Evolutionary conservation across 2,329 filamentous ascomycete genomes (phyloP).

Genomic region (Pezicula neosporulosa): DNA sequence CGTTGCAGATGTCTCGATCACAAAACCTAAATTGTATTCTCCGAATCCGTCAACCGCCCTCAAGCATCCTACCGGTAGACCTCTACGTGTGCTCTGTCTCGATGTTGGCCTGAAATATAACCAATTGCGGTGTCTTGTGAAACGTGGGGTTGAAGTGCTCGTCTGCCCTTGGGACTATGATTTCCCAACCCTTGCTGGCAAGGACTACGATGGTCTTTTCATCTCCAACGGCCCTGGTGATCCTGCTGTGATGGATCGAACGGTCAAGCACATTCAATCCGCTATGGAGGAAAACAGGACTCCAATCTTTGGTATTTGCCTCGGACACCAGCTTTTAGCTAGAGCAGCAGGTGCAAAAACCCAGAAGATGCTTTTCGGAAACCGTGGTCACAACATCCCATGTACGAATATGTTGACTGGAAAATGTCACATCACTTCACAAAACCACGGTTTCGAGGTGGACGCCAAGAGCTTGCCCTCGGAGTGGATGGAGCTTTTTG

Average conservation of each 20-base stretch:
- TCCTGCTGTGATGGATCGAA: conserved; percentile 77
- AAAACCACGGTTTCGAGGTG: conserved; percentile 96
- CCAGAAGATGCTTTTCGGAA: conserved; percentile 98
- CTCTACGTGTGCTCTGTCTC: conserved; percentile 83
- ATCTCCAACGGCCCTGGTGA: conserved; percentile 97
- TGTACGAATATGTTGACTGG: conserved; percentile 95
- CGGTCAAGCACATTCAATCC: conserved; percentile 73
- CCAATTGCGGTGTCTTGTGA: conserved; percentile 89
- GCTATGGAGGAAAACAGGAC: conserved; percentile 76
- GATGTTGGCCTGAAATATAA: conserved; percentile 99
- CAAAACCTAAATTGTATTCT: conserved; percentile 79
- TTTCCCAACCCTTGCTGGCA: conserved; percentile 70
- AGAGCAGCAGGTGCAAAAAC: conserved; percentile 83
- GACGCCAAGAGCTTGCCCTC: conserved; percentile 71
- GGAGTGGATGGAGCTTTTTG: conserved; percentile 91
- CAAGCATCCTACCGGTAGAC: conserved; percentile 83
- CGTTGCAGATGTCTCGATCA: conserved; percentile 90
- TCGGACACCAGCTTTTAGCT: conserved; percentile 91
- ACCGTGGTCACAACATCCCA: conserved; percentile 97
- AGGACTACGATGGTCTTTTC: conserved; percentile 94
- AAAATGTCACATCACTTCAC: conserved; percentile 97
- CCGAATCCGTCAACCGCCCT: conserved; percentile 69
- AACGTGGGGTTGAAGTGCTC: conserved; percentile 86
- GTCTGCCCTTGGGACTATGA: conserved; percentile 97
- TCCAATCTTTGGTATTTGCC: conserved; percentile 93